These are phyloP conservation scores for Lecanosticta acicola DNA, from an alignment of 2,329 filamentous ascomycete genomes.

Conservation along the genomic window DNA sequence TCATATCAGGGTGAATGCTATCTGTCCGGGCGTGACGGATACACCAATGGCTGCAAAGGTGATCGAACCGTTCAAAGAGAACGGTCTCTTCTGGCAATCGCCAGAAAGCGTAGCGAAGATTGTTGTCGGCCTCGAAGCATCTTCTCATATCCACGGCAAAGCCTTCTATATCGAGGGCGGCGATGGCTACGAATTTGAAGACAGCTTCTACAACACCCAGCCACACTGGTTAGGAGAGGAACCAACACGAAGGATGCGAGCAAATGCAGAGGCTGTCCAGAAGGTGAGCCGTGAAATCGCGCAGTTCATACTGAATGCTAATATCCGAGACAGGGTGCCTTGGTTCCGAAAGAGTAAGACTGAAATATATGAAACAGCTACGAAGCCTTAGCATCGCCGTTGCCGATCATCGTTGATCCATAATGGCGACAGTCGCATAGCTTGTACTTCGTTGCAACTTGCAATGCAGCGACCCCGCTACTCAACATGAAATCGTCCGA, in stretches of 20 bases:
- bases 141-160: slow-evolving; percentile 36
- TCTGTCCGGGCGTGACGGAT: slow-evolving; percentile 42
- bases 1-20: slow-evolving; percentile 36
- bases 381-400: background rate
- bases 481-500: too few relatives aligned
- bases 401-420: background rate
- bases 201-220: slow-evolving; percentile 38
- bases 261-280: slow-evolving; percentile 20
- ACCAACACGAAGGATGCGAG: slow-evolving; percentile 23
- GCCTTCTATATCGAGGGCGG: slow-evolving; percentile 42
- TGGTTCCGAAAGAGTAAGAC: background rate
- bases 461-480: too few relatives aligned
- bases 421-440: too few relatives aligned
- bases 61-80: slow-evolving; percentile 15
- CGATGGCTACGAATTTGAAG: slow-evolving; percentile 43
- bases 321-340: background rate
- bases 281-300: slow-evolving; percentile 9
- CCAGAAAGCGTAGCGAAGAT: slow-evolving; percentile 21
- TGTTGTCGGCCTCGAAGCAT: slow-evolving; percentile 28
- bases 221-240: slow-evolving; percentile 40
- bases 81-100: slow-evolving; percentile 17
- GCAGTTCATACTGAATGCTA: background rate
- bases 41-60: slow-evolving; percentile 30
- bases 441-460: too few relatives aligned
- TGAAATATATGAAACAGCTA: background rate